Evolutionary conservation across 139 green algal genomes (phyloP).

Genomic region (Chlorella sp.): DNA sequence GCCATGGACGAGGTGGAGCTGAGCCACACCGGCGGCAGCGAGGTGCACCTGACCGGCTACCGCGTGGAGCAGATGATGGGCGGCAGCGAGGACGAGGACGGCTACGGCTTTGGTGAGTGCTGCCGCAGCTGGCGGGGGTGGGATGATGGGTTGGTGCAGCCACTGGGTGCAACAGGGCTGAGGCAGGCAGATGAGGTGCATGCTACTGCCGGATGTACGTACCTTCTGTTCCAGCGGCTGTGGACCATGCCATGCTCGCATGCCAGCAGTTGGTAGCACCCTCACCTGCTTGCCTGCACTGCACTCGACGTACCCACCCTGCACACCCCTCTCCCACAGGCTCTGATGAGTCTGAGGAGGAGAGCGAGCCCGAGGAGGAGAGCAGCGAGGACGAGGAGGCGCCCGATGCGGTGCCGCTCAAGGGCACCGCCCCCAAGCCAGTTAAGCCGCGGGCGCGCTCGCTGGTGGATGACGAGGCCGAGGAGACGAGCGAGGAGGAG

Average conservation of each 20-base stretch:
- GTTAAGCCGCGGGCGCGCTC: not conserved
- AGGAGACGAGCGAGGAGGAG: conserved; percentile 33
- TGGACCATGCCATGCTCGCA: no score
- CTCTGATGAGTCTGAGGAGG: not conserved
- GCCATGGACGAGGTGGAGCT: conserved; percentile 30
- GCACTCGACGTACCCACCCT: not conserved
- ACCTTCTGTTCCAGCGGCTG: no score
- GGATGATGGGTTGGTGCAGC: no score
- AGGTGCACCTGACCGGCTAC: conserved; percentile 53
- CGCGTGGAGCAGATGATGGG: conserved; percentile 20
- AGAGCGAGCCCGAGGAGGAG: not conserved
- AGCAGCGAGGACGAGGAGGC: conserved; percentile 31
- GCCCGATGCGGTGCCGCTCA: conserved; percentile 17
- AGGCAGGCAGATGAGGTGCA: no score
- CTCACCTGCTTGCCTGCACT: no score
- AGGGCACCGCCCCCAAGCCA: not conserved
- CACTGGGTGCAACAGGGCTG: no score
- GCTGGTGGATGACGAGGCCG: conserved; percentile 33
- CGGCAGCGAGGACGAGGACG: conserved; percentile 12
- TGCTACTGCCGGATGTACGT: no score
- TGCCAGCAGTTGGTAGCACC: not conserved
- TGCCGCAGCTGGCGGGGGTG: not conserved
- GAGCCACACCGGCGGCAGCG: conserved; percentile 38
- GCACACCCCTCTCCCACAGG: not conserved
- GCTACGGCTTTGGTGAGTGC: not conserved